Base-by-base conservation (phyloP, 768 basidiomycete genomes). In the Naganishia onofrii region DNA sequence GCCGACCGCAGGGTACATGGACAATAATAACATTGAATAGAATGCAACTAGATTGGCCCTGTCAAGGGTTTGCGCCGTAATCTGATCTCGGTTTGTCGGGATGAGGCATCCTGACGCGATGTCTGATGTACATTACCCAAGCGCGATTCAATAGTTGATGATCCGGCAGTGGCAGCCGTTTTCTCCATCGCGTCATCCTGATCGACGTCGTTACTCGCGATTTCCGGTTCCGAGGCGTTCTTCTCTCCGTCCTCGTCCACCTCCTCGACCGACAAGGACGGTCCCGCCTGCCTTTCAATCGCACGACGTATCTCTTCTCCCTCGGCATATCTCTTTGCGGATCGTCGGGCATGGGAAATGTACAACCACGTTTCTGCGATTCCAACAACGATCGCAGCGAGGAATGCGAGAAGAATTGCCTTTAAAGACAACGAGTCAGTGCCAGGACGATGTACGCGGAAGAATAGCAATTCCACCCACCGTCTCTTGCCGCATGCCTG, bases 291-390 rank as follows among this genome's bases (percentile, higher is more conserved):
- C 60, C 23, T 36, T 29, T 28, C 42, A 38, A 17, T 42, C 23
- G 9, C 60, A 34, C 15, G 36, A 26, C 60, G 21, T 12, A 63
- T 9, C 13, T 42, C 42, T 26, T 42, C 60, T n/a, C 38, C 60
- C 42, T 63, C 60, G 31, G 38, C 23, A 23, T n/a, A 23, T 5
- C 21, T 13, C 60, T 23, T 36, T 23, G 23, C 38, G 10, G 60
- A 23, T 29, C 60, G 60, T 10, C 60, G 38, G 1, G 60, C 15
- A 42, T 63, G 28, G 21, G 60, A 13, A 26, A 69, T 38, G 23
- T 69, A 69, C 23, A 69, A 48, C 68, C 68, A 69, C 3, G 31
- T 48, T 38, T 69, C 68, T 9, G 68, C 68, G n/a, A 69, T 29
- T 9, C 44, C 56, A 0, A 55, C 44, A 15, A 69, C 44, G 9